Conservation (phyloP, 768 basidiomycete species). For the Gymnopilus junonius region DNA sequence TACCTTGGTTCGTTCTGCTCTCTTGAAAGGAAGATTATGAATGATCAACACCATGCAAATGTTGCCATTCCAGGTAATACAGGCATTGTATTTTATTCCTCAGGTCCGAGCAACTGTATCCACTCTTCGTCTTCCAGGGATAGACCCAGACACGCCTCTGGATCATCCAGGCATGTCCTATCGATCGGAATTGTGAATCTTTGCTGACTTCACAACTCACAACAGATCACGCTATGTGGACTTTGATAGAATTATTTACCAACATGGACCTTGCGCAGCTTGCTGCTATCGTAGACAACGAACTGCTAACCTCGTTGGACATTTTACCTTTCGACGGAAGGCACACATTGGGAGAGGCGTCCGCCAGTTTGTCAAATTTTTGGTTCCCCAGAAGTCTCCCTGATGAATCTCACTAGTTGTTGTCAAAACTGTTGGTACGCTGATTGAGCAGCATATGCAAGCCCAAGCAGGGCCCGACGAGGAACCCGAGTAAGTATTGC, state of each 20-base stretch:
- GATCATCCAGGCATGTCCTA: slow-evolving; percentile 32
- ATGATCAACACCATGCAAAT: background rate
- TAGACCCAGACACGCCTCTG: slow-evolving; percentile 25
- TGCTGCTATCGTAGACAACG: slow-evolving; percentile 57
- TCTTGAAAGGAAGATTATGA: background rate
- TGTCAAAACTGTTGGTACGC: slow-evolving; percentile 42
- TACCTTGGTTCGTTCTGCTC: slow-evolving; percentile 47
- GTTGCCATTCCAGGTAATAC: slow-evolving; percentile 42
- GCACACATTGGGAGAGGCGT: slow-evolving; percentile 27
- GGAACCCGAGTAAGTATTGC: slow-evolving; percentile 36
- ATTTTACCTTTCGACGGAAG: slow-evolving; percentile 41
- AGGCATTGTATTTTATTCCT: slow-evolving; percentile 70
- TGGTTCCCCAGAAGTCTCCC: background rate
- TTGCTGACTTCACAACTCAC: background rate
- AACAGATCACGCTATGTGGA: slow-evolving; percentile 55
- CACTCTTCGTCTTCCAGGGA: slow-evolving; percentile 33
- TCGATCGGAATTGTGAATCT: background rate
- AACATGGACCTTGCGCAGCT: slow-evolving; percentile 71
- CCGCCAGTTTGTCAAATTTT: slow-evolving; percentile 17
- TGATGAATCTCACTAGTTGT: slow-evolving; percentile 44
- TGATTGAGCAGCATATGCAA: slow-evolving; percentile 50
- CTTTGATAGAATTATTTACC: slow-evolving; percentile 66
- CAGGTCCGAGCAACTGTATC: slow-evolving; percentile 60
- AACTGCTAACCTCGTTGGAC: slow-evolving; percentile 50
- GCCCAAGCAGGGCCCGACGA: slow-evolving; percentile 37